These are phyloP conservation scores for Termitomyces sp. DNA, from an alignment of 768 basidiomycete species.

Conservation along the genomic window DNA sequence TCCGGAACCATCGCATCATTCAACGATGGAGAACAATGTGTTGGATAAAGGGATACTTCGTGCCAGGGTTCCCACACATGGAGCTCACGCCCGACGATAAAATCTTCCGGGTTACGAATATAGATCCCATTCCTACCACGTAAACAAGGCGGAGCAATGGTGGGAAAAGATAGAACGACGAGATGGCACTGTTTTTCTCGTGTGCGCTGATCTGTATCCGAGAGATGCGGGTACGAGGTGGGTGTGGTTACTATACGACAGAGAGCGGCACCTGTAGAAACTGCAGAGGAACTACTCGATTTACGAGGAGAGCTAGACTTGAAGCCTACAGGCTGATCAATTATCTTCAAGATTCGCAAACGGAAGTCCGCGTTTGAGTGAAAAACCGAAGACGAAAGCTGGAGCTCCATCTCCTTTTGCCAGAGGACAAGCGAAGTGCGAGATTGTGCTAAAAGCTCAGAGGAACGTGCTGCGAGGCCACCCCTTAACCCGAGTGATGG, in stretches of 20 bases:
- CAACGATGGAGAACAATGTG: background rate
- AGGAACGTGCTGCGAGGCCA: slow-evolving; percentile 49
- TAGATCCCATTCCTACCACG: slow-evolving; percentile 14
- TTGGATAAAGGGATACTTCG: slow-evolving; percentile 23
- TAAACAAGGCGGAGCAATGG: slow-evolving; percentile 14
- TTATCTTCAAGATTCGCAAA: slow-evolving; percentile 36
- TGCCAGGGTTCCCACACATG: slow-evolving; percentile 50
- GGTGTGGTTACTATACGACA: slow-evolving; percentile 29
- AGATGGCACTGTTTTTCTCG: slow-evolving; percentile 18
- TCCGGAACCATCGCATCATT: background rate
- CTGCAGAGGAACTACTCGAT: slow-evolving; percentile 13
- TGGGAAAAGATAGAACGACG: slow-evolving; percentile 32
- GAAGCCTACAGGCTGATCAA: slow-evolving; percentile 25
- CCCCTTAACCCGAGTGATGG: slow-evolving; percentile 30
- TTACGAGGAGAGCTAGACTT: slow-evolving; percentile 22
- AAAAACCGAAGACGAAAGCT: slow-evolving; percentile 23
- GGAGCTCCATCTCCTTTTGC: slow-evolving; percentile 40
- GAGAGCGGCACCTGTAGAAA: slow-evolving; percentile 34
- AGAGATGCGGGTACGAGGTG: slow-evolving; percentile 10
- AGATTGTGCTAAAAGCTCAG: slow-evolving; percentile 33
- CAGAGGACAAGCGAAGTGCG: slow-evolving; percentile 46
- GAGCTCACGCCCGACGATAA: slow-evolving; percentile 35
- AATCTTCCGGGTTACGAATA: slow-evolving; percentile 28
- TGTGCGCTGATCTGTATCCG: slow-evolving; percentile 12
- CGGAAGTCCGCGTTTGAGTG: slow-evolving; percentile 34